A percentile compares a stretch with the other conserved stretches of the same genome.
Evolutionary conservation across 257 asterid species (phyloP).

Genomic region (Przewalskia tangutica): DNA sequence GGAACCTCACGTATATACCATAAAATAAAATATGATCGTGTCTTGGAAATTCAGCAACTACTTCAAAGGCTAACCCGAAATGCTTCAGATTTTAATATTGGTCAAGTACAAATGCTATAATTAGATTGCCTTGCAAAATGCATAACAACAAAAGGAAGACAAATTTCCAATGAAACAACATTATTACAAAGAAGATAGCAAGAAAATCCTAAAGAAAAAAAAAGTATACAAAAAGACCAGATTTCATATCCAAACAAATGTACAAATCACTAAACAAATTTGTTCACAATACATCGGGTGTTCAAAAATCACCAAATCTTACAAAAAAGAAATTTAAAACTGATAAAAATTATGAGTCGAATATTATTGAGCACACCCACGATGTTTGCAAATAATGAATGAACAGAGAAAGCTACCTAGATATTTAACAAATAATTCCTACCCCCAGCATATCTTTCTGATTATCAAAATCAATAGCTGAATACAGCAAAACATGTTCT

Average conservation of each 20-base stretch:
- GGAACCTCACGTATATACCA: neutral
- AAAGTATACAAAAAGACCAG: neutral
- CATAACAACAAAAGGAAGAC: neutral
- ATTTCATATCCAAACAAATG: neutral
- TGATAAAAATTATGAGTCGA: constrained; percentile 1
- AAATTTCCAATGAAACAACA: neutral
- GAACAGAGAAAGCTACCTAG: constrained; percentile 22
- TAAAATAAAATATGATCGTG: neutral
- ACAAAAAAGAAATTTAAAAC: neutral
- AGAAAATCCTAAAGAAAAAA: neutral
- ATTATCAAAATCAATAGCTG: constrained; percentile 10
- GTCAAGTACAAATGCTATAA: neutral
- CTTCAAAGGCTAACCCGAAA: neutral
- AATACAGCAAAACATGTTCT: constrained; percentile 6
- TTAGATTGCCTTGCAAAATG: neutral
- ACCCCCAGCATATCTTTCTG: constrained; percentile 17
- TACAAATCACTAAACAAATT: neutral
- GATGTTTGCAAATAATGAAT: constrained; percentile 19
- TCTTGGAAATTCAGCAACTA: neutral
- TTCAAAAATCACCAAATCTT: constrained; percentile 12
- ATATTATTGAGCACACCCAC: constrained; percentile 5
- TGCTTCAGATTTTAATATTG: neutral
- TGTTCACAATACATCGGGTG: constrained; percentile 9
- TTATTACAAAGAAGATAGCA: neutral
- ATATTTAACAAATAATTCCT: constrained; percentile 28